Evolutionary conservation across 345 rosid species (phyloP).

Genomic region (Tarenaya hassleriana): DNA sequence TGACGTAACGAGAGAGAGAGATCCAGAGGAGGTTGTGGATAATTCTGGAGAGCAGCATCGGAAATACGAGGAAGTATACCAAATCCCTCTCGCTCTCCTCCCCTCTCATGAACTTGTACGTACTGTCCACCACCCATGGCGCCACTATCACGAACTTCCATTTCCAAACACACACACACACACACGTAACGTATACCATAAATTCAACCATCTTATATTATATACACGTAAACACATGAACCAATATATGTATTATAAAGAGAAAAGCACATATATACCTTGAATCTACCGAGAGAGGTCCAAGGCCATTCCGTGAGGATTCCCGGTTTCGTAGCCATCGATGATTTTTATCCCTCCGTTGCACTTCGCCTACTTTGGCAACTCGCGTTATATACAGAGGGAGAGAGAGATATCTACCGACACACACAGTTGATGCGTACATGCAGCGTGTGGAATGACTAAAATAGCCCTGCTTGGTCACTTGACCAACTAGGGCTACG

Average conservation of each 20-base stretch:
- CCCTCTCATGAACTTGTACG: slow-evolving; percentile 26
- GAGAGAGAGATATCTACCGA: too few relatives aligned
- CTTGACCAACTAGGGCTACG: too few relatives aligned
- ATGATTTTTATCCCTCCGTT: too few relatives aligned
- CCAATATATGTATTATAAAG: neutral
- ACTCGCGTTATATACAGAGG: too few relatives aligned
- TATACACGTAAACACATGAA: neutral
- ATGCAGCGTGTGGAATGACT: too few relatives aligned
- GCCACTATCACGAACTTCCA: slow-evolving; percentile 42
- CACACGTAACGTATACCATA: neutral
- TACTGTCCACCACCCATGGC: slow-evolving; percentile 50
- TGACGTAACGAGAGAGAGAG: slow-evolving; percentile 40
- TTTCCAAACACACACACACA: slow-evolving; percentile 17
- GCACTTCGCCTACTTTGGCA: too few relatives aligned
- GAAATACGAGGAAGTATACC: slow-evolving; percentile 33
- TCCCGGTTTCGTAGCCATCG: slow-evolving; percentile 57
- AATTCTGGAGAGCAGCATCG: slow-evolving; percentile 35
- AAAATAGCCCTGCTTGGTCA: too few relatives aligned
- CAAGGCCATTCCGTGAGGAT: slow-evolving; percentile 54
- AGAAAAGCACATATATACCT: slow-evolving; percentile 28
- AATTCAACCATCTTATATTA: neutral
- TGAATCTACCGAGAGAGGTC: slow-evolving; percentile 44
- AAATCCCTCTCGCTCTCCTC: slow-evolving; percentile 32
- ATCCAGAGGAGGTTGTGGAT: slow-evolving; percentile 64
- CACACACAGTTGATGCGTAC: too few relatives aligned